These are phyloP conservation scores for Triticum turgidum DNA, from an alignment of 176 grass and related monocot species.

Conservation along the genomic window DNA sequence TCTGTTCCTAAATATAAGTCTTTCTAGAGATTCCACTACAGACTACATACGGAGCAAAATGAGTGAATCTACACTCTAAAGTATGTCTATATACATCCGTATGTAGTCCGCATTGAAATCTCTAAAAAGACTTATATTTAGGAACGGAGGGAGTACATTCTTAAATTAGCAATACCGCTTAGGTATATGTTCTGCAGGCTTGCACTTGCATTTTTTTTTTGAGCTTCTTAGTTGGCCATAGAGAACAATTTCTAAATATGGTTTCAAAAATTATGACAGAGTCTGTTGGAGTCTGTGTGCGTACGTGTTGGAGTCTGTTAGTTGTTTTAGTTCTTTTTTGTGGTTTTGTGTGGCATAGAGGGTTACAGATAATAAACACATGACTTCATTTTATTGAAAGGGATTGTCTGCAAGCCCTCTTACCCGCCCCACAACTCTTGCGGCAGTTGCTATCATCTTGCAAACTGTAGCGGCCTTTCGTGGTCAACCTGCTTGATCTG, in stretches of 20 bases:
- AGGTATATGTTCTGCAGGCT: slow-evolving; percentile 18
- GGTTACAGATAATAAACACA: neutral
- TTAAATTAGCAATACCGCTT: slow-evolving; percentile 15
- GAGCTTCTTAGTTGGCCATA: neutral
- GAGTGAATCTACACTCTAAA: no score
- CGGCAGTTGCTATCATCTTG: neutral
- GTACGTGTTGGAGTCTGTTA: neutral
- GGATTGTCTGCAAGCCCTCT: neutral
- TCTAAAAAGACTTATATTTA: no score
- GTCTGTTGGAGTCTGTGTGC: neutral
- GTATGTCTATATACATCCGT: no score
- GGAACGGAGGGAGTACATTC: neutral
- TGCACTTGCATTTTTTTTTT: neutral
- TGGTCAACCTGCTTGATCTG: neutral
- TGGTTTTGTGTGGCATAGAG: neutral
- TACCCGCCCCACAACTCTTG: neutral
- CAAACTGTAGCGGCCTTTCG: no score
- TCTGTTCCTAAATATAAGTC: no score
- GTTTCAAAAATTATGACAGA: neutral
- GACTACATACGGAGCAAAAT: no score
- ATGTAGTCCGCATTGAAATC: no score
- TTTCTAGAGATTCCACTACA: no score
- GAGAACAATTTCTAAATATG: neutral
- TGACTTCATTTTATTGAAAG: neutral
- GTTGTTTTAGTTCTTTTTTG: neutral